These are phyloP conservation scores for Toxoplasma gondii DNA, from an alignment of 169 alveolate genomes.

Conservation along the genomic window DNA sequence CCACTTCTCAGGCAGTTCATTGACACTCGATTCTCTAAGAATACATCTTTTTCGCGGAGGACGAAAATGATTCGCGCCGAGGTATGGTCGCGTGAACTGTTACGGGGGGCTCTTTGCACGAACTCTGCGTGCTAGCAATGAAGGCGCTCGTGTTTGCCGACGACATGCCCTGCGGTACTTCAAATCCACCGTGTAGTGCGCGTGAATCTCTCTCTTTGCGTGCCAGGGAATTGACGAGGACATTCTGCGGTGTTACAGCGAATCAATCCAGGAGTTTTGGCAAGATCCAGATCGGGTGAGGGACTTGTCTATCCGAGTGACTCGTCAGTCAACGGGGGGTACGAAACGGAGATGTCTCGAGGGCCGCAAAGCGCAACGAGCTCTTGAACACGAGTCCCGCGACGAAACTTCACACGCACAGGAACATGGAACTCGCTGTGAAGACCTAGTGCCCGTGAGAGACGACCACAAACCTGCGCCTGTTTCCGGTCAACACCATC, in stretches of 20 bases:
- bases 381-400: background rate
- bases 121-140: too few relatives aligned
- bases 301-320: conserved; percentile 47
- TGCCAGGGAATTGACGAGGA: conserved; percentile 46
- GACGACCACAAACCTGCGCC: background rate
- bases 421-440: background rate
- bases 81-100: background rate
- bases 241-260: conserved; percentile 51
- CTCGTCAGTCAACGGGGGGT: conserved; percentile 45
- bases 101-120: too few relatives aligned
- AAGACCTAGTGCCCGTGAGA: background rate
- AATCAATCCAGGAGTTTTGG: conserved; percentile 54
- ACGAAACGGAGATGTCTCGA: background rate
- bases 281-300: conserved; percentile 47
- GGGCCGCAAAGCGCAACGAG: background rate
- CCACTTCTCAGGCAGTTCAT: conserved; percentile 40
- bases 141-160: too few relatives aligned
- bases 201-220: background rate
- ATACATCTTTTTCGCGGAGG: conserved; percentile 50
- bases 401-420: background rate
- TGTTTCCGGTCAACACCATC: conserved; percentile 13
- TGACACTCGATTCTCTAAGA: conserved; percentile 61
- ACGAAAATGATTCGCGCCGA: conserved; percentile 62
- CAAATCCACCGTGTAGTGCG: background rate
- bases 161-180: too few relatives aligned